Evolutionary conservation across 768 basidiomycete species (phyloP).

Genomic region (Fibroporia radiculosa): DNA sequence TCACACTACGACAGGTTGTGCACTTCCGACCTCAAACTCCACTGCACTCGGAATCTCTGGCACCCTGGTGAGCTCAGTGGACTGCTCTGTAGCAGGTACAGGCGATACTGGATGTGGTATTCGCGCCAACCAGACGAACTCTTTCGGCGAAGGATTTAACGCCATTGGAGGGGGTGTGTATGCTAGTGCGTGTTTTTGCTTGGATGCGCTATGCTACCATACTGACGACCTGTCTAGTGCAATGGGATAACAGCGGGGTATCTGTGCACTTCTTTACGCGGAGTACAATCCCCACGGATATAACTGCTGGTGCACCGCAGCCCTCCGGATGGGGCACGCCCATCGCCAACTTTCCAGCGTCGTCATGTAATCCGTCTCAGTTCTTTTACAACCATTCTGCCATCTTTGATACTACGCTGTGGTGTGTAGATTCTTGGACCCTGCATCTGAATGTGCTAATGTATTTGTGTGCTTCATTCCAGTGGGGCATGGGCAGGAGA

Average conservation of each 20-base stretch:
- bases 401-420: constrained; percentile 84
- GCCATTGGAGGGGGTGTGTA: constrained; percentile 81
- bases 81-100: constrained; percentile 66
- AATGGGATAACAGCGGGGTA: constrained; percentile 72
- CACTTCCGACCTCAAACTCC: constrained; percentile 41
- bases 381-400: constrained; percentile 73
- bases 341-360: constrained; percentile 72
- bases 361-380: constrained; percentile 63
- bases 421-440: constrained; percentile 36
- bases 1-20: constrained; percentile 70
- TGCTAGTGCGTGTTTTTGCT: constrained; percentile 55
- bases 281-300: constrained; percentile 66
- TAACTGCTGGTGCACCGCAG: constrained; percentile 61
- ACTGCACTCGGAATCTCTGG: constrained; percentile 51
- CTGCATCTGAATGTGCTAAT: constrained; percentile 9
- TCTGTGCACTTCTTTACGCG: constrained; percentile 79
- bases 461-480: neutral
- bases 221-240: constrained; percentile 34
- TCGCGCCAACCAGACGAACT: constrained; percentile 47
- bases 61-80: constrained; percentile 55
- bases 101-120: constrained; percentile 80
- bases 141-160: constrained; percentile 87
- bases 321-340: constrained; percentile 74
- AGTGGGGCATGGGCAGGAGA: constrained; percentile 87
- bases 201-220: neutral